Base-by-base conservation (phyloP, 148 eudicot genomes). In the Camellia sinensis region DNA sequence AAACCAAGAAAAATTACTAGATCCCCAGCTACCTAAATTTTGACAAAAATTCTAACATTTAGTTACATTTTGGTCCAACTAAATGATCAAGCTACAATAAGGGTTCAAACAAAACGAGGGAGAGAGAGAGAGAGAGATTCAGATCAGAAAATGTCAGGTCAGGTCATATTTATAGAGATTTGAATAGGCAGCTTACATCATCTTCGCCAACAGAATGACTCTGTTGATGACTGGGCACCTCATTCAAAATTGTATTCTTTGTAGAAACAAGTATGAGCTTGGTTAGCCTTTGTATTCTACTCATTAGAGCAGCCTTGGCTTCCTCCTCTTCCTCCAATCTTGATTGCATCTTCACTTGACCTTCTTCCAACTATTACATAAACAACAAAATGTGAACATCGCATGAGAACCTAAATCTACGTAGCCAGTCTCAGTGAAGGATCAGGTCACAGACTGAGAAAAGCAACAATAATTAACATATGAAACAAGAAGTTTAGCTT, bases 231-330 rank as follows among this genome's bases (percentile, higher is more conserved):
- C 86, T 82, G 40, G 88, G 81, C 59, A 80, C 79, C 59, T 90
- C 92, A 69, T 83, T 81, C 72, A 86, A 73, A 67, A 90, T 84
- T 68, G 88, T 80, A 68, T 92, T 96, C 82, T 96, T 96, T 17
- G 99, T 88, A 40, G 99, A 96, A 86, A 96, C 99, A 75, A 96
- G 98, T 73, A 96, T 96, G 79, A 96, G 85, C 82, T 96, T 96
- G 71, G 98, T 96, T 80, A 96, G 88, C 89, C 98, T 90, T 82
- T 96, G 99, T 74, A 96, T 96, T 87, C 99, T 89, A 87, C 99
- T 96, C 99, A 96, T 91, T 70, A 96, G 88, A 81, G 99, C 99
- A 69, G 94, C 95, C 90, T 96, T 96, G 81, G 95, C 99, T 83
- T 96, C 98, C 82, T 96, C 99, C 83, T 96, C 99, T 80, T 96